Evolutionary conservation across 1,139 yeast genomes (phyloP), one percentile per base, ranked within the genome.

Genomic region (Geotrichum klebahnii): DNA sequence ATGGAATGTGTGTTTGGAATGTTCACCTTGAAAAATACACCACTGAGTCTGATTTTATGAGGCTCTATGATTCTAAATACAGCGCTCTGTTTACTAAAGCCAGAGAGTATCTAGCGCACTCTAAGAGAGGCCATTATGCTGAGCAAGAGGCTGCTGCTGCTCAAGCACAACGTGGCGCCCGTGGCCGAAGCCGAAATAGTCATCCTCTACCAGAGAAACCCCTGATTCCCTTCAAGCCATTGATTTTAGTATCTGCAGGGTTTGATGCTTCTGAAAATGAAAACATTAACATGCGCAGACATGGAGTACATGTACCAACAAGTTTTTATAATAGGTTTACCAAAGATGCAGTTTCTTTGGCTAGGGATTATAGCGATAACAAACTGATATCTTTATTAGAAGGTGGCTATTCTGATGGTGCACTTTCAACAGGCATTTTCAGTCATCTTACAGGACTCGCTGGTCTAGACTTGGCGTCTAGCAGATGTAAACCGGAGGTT

Each of bases 181-280:
- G 44, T 14, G 36, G 65, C 61, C 44, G 61, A 68, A 20, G 55
- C 66, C 16, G 28, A 22, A 31, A 31, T 19, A 14, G 33, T 8
- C 24, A 29, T 20, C 19, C 35, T 9, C 23, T 14, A 10, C 26
- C n/a, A 9, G 14, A 23, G 5, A 33, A 45, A 17, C 19, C 20
- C 5, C 24, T 17, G 5, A 33, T 34, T 8, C 78, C 79, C 0
- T 85, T 82, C 67, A 82, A 81, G 60, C 88, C 92, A 0, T 65
- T 86, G 54, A 79, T 87, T 3, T 75, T 83, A 16, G 74, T 87
- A 1, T 84, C 94, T 38, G 92, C 96, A 0, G 96, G 96, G 2
- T 87, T 87, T 64, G 96, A 87, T 68, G 95, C 95, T 2, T 82
- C 88, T 26, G 96, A 87, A 64, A 82, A 79, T 63, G 96, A 87